Evolutionary conservation across 2,329 filamentous ascomycete species (phyloP).

Genomic region (Trichoderma brevicompactum): DNA sequence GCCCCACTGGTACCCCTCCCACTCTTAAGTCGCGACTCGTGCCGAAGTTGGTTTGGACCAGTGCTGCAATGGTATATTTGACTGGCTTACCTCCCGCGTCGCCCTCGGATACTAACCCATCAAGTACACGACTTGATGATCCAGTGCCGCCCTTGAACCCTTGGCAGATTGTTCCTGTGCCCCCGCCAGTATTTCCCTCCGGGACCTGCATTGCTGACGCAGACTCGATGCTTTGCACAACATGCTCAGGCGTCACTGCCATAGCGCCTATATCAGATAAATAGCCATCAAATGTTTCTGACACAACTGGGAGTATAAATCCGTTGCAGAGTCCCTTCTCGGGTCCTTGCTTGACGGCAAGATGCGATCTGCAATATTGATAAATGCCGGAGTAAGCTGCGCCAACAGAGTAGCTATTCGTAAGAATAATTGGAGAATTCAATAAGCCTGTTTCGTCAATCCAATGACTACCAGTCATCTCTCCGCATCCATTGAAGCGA

Average conservation of each 20-base stretch:
- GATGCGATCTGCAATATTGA: slow-evolving; percentile 44
- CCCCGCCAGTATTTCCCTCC: slow-evolving; percentile 64
- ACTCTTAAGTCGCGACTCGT: slow-evolving; percentile 57
- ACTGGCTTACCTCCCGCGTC: slow-evolving; percentile 38
- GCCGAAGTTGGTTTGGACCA: slow-evolving; percentile 67
- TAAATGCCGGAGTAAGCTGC: slow-evolving; percentile 54
- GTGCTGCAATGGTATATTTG: slow-evolving; percentile 59
- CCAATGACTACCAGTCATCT: slow-evolving; percentile 62
- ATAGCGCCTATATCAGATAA: slow-evolving; percentile 61
- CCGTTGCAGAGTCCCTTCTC: slow-evolving; percentile 50
- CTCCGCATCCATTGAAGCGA: slow-evolving; percentile 63
- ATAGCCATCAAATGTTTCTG: slow-evolving; percentile 62
- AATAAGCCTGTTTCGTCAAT: slow-evolving; percentile 61
- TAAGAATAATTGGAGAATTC: slow-evolving; percentile 60
- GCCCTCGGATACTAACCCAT: slow-evolving; percentile 43
- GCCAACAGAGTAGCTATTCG: slow-evolving; percentile 59
- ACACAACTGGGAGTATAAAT: slow-evolving; percentile 60
- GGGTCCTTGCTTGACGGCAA: slow-evolving; percentile 48
- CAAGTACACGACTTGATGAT: slow-evolving; percentile 53
- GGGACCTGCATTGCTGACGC: slow-evolving; percentile 54
- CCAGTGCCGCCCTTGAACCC: slow-evolving; percentile 67
- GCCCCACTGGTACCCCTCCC: slow-evolving; percentile 61
- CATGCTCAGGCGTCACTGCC: slow-evolving; percentile 53
- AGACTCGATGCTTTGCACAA: slow-evolving; percentile 56
- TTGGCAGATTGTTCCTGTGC: slow-evolving; percentile 66